Evolutionary conservation across 169 alveolate species (phyloP).

Genomic region (Cryptosporidium ubiquitum): DNA sequence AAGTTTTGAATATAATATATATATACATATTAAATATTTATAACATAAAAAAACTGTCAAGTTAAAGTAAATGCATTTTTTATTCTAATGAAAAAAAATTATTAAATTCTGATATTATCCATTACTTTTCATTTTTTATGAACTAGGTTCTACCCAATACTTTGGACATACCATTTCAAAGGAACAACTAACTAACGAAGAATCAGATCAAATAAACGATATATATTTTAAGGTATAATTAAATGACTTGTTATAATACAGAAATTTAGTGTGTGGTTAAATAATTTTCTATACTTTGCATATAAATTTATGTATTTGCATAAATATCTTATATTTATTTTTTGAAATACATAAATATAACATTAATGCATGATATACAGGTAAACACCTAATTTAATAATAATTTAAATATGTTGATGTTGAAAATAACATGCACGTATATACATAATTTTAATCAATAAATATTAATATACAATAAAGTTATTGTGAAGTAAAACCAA

Average conservation of each 20-base stretch:
- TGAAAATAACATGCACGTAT: not conserved
- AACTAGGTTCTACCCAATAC: not conserved
- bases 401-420: too few relatives aligned
- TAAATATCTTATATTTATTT: too few relatives aligned
- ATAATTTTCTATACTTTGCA: too few relatives aligned
- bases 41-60: not conserved
- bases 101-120: too few relatives aligned
- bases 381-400: not conserved
- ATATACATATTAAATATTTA: not conserved
- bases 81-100: too few relatives aligned
- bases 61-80: slow-evolving; percentile 13
- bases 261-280: not conserved
- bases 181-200: not conserved
- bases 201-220: not conserved
- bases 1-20: not conserved
- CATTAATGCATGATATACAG: not conserved
- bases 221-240: too few relatives aligned
- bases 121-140: too few relatives aligned
- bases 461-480: too few relatives aligned
- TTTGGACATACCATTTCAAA: not conserved
- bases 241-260: not conserved
- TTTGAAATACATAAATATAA: too few relatives aligned
- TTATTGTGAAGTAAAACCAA: not conserved
- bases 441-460: too few relatives aligned
- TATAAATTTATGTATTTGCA: too few relatives aligned